Percentiles rank a stretch among this genome's conserved stretches.
These are phyloP conservation scores for Oryza glumipatula DNA, from an alignment of 176 grass and related monocot genomes.

Conservation along the genomic window DNA sequence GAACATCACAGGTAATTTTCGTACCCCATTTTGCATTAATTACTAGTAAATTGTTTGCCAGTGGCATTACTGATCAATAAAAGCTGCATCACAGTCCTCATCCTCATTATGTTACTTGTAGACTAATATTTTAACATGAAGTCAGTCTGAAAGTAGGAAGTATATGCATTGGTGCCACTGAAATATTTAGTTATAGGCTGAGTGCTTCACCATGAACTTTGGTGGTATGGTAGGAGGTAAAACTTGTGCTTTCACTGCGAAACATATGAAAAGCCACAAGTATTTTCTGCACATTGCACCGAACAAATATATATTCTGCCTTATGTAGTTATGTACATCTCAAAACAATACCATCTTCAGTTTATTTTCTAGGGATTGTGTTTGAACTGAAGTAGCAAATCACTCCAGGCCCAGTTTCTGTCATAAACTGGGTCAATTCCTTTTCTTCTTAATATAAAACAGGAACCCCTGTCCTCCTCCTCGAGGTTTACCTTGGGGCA, in stretches of 20 bases:
- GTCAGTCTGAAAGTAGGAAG: constrained; percentile 12
- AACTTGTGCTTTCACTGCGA: background rate
- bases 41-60: background rate
- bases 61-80: constrained; percentile 12
- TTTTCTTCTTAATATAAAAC: no score
- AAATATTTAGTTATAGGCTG: background rate
- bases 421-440: no score
- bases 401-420: no score
- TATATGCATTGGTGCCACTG: background rate
- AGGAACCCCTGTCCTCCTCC: no score
- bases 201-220: background rate
- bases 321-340: background rate
- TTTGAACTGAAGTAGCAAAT: background rate
- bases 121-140: background rate
- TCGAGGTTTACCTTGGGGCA: no score
- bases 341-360: background rate
- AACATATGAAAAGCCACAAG: background rate
- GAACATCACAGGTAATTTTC: background rate
- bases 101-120: background rate
- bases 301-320: background rate
- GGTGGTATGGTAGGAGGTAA: background rate
- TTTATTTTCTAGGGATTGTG: background rate
- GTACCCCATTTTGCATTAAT: background rate
- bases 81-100: constrained; percentile 23
- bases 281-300: background rate